Conservation (phyloP, 768 basidiomycete genomes). For the Lactarius hatsudake region DNA sequence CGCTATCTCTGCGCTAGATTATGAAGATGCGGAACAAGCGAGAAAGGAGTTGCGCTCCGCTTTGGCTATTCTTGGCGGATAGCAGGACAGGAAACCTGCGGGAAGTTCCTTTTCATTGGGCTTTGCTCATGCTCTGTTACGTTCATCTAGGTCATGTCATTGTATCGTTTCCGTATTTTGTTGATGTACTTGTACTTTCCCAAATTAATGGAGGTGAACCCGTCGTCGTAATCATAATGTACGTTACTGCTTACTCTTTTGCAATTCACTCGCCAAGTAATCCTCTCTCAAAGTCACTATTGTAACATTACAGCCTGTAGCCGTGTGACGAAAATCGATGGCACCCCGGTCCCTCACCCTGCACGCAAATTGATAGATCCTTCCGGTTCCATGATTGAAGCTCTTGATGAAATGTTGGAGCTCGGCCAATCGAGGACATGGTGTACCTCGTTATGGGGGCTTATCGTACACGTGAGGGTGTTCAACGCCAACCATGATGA, state of each 20-base stretch:
- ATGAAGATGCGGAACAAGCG: constrained; percentile 89
- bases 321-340: not conserved
- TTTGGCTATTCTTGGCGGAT: constrained; percentile 60
- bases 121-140: not conserved
- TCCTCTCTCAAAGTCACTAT: not conserved
- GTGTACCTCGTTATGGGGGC: not conserved
- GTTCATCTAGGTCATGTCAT: not conserved
- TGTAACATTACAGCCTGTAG: not conserved
- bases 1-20: constrained; percentile 94
- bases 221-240: constrained; percentile 1
- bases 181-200: not conserved
- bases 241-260: constrained; percentile 1
- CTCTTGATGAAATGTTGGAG: not conserved
- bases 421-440: not conserved
- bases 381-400: not conserved
- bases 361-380: not conserved
- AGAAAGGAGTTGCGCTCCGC: constrained; percentile 78
- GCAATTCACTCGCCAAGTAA: not conserved
- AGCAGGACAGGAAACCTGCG: constrained; percentile 9
- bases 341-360: not conserved
- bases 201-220: not conserved
- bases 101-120: not conserved
- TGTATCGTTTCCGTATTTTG: not conserved
- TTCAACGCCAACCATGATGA: not conserved
- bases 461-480: not conserved